Evolutionary conservation across 2,329 filamentous ascomycete genomes (phyloP), one percentile per base, ranked within the genome.

Genomic region (Hirsutella minnesotensis): DNA sequence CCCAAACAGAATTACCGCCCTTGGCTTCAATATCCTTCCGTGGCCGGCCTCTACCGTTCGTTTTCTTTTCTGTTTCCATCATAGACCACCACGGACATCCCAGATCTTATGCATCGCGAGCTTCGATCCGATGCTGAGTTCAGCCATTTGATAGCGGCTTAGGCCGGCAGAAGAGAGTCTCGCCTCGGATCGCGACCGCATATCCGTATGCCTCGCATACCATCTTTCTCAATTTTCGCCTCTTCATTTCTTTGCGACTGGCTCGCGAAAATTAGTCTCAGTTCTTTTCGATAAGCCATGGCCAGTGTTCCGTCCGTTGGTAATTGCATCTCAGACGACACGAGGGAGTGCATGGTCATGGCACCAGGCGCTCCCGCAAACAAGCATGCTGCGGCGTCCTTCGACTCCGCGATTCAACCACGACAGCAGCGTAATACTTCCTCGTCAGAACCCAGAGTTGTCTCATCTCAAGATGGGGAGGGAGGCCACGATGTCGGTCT

Each of bases 61-160:
- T 34, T 18, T 18, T 36, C 7, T 13, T 36, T 18, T 36, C 18
- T 18, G 5, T 16, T 19, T 18, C 34, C 9, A 18, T 34, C 33
- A 15, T 34, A 13, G 33, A 34, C 18, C 16, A 27, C 24, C 33
- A 15, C 16, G 4, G 33, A 18, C 16, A 18, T n/a, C 15, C 33
- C n/a, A n/a, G 8, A 18, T 35, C 33, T 35, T 3, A n/a, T 18
- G 33, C n/a, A 35, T 35, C 33, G 4, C 16, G 18, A 13, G 40
- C 40, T n/a, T 37, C 22, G 4, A 29, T 18, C 39, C 31, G 42
- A 40, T 31, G 39, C 39, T 38, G 30, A 44, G 21, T 44, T 27
- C 24, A 36, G 33, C 7, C 10, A 22, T 3, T 12, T 4, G 9
- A 29, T 21, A 15, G 42, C 39, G 42, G 42, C 42, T 36, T 27